These are phyloP conservation scores for Trichoderma sp. DNA, from an alignment of 2,329 filamentous ascomycete species.

Conservation along the genomic window DNA sequence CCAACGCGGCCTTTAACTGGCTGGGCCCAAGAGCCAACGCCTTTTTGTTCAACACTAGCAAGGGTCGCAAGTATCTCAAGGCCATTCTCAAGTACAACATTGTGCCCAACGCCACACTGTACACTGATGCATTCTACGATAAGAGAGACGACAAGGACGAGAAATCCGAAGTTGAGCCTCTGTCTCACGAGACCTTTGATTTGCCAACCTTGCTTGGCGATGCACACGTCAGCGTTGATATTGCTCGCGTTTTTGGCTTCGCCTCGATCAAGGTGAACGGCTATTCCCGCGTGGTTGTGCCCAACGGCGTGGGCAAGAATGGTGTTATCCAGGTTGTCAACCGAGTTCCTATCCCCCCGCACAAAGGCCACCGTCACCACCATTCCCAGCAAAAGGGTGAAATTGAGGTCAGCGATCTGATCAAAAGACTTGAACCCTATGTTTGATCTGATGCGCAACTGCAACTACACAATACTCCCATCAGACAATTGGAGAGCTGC, in stretches of 20 bases:
- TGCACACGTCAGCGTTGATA: conserved; percentile 70
- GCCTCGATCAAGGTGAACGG: conserved; percentile 77
- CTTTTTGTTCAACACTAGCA: conserved; percentile 79
- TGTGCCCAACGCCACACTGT: conserved; percentile 73
- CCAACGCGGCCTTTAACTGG: conserved; percentile 76
- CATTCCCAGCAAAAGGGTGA: conserved; percentile 25
- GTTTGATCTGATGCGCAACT: conserved; percentile 27
- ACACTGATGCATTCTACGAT: conserved; percentile 80
- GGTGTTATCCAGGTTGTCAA: conserved; percentile 81
- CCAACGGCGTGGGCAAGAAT: conserved; percentile 74
- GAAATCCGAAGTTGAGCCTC: conserved; percentile 36
- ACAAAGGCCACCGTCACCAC: conserved; percentile 34
- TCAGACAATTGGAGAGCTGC: not conserved
- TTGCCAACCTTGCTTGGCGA: conserved; percentile 72
- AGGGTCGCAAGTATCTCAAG: conserved; percentile 74
- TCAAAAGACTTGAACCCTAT: conserved; percentile 38
- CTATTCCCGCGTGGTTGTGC: conserved; percentile 64
- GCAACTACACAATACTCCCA: too few relatives aligned
- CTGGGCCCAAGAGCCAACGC: conserved; percentile 75
- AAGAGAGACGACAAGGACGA: conserved; percentile 39
- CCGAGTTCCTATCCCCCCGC: conserved; percentile 76
- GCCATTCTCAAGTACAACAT: conserved; percentile 81
- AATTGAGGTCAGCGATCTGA: conserved; percentile 39
- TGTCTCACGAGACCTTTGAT: conserved; percentile 59
- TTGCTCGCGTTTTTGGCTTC: conserved; percentile 69